Percentiles rank a stretch among this genome's conserved stretches.
Evolutionary conservation across 2,329 filamentous ascomycete genomes (phyloP).

Genomic region (Massarina eburnea): DNA sequence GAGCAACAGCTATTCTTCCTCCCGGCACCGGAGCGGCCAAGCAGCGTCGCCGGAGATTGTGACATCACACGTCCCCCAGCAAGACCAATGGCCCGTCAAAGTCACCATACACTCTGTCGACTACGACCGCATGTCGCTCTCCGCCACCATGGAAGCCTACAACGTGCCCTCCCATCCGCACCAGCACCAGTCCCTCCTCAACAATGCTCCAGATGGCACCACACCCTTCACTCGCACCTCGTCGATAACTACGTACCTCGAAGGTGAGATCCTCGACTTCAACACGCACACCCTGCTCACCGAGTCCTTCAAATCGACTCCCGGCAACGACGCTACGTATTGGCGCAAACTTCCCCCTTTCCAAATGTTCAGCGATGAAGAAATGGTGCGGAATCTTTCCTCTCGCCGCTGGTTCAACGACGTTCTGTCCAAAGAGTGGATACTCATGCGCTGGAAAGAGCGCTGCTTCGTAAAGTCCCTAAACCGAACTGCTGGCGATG

Average conservation of each 20-base stretch:
- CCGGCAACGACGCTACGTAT: slow-evolving; percentile 50
- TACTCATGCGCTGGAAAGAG: slow-evolving; percentile 61
- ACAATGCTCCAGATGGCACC: slow-evolving; percentile 10
- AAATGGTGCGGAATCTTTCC: slow-evolving; percentile 49
- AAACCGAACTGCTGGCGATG: slow-evolving; percentile 17
- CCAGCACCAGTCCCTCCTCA: slow-evolving; percentile 29
- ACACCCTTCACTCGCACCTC: slow-evolving; percentile 37
- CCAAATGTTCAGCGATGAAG: slow-evolving; percentile 40
- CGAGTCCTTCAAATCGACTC: slow-evolving; percentile 49
- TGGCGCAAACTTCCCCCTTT: slow-evolving; percentile 54
- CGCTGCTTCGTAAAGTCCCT: slow-evolving; percentile 49
- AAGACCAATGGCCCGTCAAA: slow-evolving; percentile 68
- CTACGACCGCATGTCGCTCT: slow-evolving; percentile 61
- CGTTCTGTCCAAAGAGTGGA: slow-evolving; percentile 50
- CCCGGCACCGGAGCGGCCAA: slow-evolving; percentile 22
- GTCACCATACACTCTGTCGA: slow-evolving; percentile 67
- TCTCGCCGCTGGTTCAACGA: slow-evolving; percentile 38
- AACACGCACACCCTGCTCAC: slow-evolving; percentile 54
- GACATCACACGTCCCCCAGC: slow-evolving; percentile 35
- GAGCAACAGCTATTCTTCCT: slow-evolving; percentile 32
- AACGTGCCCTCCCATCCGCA: slow-evolving; percentile 59
- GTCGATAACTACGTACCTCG: slow-evolving; percentile 65
- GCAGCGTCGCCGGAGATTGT: slow-evolving; percentile 18
- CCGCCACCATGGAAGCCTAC: slow-evolving; percentile 71
- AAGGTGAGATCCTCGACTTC: slow-evolving; percentile 70